Conservation (phyloP, 2,329 filamentous ascomycete species). For the Cladobotryum mycophilum region DNA sequence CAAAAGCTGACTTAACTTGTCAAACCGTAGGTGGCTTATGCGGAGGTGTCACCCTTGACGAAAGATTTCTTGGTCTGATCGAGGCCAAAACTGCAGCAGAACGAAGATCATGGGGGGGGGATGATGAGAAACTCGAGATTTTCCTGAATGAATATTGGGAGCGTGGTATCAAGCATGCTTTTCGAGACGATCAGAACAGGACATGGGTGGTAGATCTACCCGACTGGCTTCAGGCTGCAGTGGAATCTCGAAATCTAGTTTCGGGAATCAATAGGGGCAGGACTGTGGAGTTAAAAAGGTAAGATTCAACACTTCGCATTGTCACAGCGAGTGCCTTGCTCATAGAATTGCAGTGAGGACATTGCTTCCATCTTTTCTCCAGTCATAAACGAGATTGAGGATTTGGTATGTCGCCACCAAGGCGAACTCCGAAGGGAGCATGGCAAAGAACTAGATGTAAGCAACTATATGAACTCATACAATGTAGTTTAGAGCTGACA, state of each 20-base stretch:
- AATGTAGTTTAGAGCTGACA: background rate
- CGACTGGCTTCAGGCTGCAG: background rate
- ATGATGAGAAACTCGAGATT: background rate
- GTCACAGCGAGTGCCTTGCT: background rate
- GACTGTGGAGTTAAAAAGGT: too few species aligned
- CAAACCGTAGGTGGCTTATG: slow-evolving; percentile 26
- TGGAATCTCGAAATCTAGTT: too few species aligned
- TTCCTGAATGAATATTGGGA: slow-evolving; percentile 20
- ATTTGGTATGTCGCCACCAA: background rate
- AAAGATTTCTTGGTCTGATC: slow-evolving; percentile 24
- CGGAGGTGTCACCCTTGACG: slow-evolving; percentile 32
- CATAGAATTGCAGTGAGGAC: slow-evolving; percentile 12
- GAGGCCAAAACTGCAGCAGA: slow-evolving; percentile 12
- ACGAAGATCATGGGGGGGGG: slow-evolving; percentile 7
- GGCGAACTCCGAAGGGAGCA: background rate
- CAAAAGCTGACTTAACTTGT: background rate
- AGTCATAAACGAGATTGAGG: slow-evolving; percentile 10
- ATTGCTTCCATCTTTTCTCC: slow-evolving; percentile 18
- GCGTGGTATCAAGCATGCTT: slow-evolving; percentile 17
- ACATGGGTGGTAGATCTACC: slow-evolving; percentile 16
- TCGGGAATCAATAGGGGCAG: too few species aligned
- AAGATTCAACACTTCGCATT: too few species aligned
- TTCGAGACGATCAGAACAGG: slow-evolving; percentile 8
- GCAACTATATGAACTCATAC: too few species aligned
- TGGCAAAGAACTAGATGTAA: too few species aligned